phyloP scores from a whole-genome alignment of 805 yeast species.

The Danielozyma ontarioensis region DNA sequence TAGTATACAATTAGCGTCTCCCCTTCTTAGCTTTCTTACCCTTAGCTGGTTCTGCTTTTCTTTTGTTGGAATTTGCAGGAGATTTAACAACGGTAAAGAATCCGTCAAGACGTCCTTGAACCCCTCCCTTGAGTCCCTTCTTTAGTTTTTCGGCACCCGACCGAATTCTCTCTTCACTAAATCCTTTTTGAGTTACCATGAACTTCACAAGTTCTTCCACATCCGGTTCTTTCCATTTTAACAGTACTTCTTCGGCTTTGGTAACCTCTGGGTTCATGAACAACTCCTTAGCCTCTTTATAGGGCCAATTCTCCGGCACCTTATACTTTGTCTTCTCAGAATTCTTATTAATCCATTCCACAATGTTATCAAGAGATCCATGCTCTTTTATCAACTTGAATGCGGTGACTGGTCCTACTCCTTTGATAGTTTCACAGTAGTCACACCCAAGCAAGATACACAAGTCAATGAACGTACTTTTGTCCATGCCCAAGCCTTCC shows the following conservation, averaged over 20 bases:
- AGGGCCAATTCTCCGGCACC: constrained; percentile 95
- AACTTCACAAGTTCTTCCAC: constrained; percentile 76
- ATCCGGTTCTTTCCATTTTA: constrained; percentile 90
- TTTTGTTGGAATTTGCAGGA: constrained; percentile 30
- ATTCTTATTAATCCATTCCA: constrained; percentile 54
- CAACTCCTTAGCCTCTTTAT: constrained; percentile 76
- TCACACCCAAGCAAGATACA: constrained; percentile 96
- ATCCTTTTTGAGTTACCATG: constrained; percentile 84
- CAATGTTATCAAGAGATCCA: constrained; percentile 71
- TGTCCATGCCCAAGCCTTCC: constrained; percentile 71
- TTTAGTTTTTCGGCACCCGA: constrained; percentile 81
- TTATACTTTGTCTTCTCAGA: constrained; percentile 60
- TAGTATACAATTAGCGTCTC: constrained; percentile 8
- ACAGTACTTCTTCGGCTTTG: constrained; percentile 51
- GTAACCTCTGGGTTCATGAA: constrained; percentile 79
- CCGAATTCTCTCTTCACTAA: constrained; percentile 86
- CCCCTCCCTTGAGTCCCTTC: constrained; percentile 78
- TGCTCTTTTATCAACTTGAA: constrained; percentile 82
- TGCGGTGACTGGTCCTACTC: constrained; percentile 96
- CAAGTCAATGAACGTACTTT: constrained; percentile 76
- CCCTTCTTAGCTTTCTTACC: constrained; percentile 23
- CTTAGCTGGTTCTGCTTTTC: constrained; percentile 24
- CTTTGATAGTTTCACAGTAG: constrained; percentile 91
- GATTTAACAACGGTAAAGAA: constrained; percentile 63
- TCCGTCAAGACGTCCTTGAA: constrained; percentile 90